Conservation (phyloP, 352 stramenopile genomes). For the Pythium dissotocum region DNA sequence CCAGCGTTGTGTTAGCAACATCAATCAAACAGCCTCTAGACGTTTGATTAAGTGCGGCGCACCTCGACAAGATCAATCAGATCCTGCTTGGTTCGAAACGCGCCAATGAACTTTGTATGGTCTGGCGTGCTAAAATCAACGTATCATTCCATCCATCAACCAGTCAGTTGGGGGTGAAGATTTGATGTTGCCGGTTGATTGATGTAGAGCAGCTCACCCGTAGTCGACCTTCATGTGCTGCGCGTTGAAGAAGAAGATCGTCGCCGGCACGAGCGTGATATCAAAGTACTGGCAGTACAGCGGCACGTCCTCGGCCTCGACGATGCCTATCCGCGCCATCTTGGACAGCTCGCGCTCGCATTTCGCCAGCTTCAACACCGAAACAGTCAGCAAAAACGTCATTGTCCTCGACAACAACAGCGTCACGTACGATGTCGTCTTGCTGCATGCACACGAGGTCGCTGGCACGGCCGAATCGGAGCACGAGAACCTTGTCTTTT, state of each 20-base stretch:
- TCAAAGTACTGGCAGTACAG: conserved; percentile 90
- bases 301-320: conserved; percentile 70
- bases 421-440: conserved; percentile 70
- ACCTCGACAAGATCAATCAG: conserved; percentile 88
- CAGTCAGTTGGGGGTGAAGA: not conserved
- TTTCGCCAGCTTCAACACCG: conserved; percentile 55
- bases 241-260: conserved; percentile 87
- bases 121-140: conserved; percentile 61
- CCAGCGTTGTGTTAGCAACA: not conserved
- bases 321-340: conserved; percentile 74
- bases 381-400: not conserved
- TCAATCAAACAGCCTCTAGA: conserved; percentile 9
- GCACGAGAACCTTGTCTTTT: conserved; percentile 79
- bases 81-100: conserved; percentile 76
- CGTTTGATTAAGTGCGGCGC: not conserved
- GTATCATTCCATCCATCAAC: not conserved
- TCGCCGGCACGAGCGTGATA: conserved; percentile 84
- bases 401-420: too few species aligned
- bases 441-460: conserved; percentile 81
- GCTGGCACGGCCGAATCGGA: conserved; percentile 71
- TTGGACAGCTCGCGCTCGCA: conserved; percentile 74
- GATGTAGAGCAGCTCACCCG: conserved; percentile 34
- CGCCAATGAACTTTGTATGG: conserved; percentile 88
- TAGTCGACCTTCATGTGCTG: conserved; percentile 92
- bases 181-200: not conserved